Conservation (phyloP, 345 rosid genomes). For the Punica granatum region DNA sequence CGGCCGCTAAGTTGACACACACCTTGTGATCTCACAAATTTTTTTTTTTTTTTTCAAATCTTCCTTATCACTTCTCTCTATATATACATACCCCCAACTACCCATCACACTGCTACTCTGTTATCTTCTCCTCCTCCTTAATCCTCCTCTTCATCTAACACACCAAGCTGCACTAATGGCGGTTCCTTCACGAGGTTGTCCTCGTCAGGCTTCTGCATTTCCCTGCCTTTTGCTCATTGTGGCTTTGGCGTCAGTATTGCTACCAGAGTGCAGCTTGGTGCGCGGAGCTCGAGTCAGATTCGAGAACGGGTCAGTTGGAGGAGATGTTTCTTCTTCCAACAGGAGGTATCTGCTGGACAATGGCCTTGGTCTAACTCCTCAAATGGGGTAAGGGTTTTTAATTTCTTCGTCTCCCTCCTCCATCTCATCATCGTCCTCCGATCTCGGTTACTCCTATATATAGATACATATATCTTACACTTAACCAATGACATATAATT, state of each 20-base stretch:
- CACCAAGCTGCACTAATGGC: not conserved
- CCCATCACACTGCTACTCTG: no score
- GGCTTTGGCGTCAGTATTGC: not conserved
- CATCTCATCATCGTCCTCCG: not conserved
- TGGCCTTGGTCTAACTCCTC: slow-evolving; percentile 50
- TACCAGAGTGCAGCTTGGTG: not conserved
- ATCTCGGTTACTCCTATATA: no score
- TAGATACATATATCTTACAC: no score
- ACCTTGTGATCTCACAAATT: no score
- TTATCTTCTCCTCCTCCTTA: no score
- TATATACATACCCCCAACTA: no score
- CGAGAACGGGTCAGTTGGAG: not conserved
- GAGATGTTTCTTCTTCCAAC: not conserved
- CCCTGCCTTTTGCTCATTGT: not conserved
- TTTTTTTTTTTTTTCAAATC: no score
- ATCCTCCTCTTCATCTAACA: no score
- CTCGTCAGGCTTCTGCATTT: not conserved
- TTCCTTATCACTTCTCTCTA: no score
- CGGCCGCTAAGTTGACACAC: no score
- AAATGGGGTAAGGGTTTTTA: slow-evolving; percentile 38
- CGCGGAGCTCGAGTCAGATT: not conserved
- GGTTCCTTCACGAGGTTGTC: not conserved
- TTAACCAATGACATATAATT: no score
- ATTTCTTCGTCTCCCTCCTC: not conserved
- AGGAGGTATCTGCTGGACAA: slow-evolving; percentile 38